Conservation (phyloP, 2,329 filamentous ascomycete species). For the Ascochyta fabae region DNA sequence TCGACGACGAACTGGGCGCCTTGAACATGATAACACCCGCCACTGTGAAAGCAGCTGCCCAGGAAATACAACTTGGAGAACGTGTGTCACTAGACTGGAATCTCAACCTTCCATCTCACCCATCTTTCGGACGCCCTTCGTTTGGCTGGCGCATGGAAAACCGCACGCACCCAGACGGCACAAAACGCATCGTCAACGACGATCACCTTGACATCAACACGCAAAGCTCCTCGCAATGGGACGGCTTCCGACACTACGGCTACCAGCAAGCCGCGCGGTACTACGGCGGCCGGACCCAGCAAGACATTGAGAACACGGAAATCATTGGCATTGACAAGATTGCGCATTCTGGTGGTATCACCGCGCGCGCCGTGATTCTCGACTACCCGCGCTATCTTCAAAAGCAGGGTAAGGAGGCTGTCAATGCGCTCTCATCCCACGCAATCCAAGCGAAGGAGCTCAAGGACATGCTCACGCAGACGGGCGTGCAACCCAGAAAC, state of each 20-base stretch:
- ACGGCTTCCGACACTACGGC: slow-evolving; percentile 51
- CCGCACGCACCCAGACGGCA: slow-evolving; percentile 36
- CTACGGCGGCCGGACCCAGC: slow-evolving; percentile 52
- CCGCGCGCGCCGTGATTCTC: slow-evolving; percentile 37
- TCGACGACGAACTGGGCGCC: slow-evolving; percentile 60
- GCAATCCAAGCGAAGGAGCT: slow-evolving; percentile 31
- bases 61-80: slow-evolving; percentile 54
- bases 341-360: slow-evolving; percentile 39
- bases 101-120: slow-evolving; percentile 49
- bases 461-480: slow-evolving; percentile 44
- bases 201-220: slow-evolving; percentile 49
- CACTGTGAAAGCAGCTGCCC: slow-evolving; percentile 51
- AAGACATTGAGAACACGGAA: slow-evolving; percentile 46
- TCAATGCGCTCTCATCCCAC: slow-evolving; percentile 32
- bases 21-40: slow-evolving; percentile 61
- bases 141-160: slow-evolving; percentile 41
- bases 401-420: slow-evolving; percentile 24
- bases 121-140: slow-evolving; percentile 46
- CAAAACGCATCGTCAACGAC: slow-evolving; percentile 45
- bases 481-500: slow-evolving; percentile 43
- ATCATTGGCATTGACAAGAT: slow-evolving; percentile 53
- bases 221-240: slow-evolving; percentile 49
- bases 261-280: slow-evolving; percentile 52
- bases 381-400: slow-evolving; percentile 42
- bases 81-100: slow-evolving; percentile 51